Conservation (phyloP, 2,329 filamentous ascomycete genomes). For the Claviceps fusiformis region DNA sequence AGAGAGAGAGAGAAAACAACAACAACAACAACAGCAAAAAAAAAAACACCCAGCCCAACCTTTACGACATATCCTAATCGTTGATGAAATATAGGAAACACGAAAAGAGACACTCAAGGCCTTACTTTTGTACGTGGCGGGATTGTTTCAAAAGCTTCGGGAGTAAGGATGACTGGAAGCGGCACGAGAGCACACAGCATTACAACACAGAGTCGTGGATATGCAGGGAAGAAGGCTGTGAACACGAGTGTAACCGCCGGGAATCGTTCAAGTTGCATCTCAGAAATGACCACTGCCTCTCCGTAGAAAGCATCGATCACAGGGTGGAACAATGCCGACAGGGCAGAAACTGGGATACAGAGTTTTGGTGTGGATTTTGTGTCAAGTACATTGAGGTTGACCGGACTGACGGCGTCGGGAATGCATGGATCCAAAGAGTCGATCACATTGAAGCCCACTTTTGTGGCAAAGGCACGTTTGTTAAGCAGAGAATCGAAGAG, state of each 20-base stretch:
- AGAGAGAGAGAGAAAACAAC: no score
- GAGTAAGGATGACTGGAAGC: slow-evolving; percentile 91
- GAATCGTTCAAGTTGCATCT: slow-evolving; percentile 52
- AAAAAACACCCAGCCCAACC: no score
- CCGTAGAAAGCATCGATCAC: slow-evolving; percentile 21
- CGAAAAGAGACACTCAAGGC: slow-evolving; percentile 63
- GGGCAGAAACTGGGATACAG: slow-evolving; percentile 47
- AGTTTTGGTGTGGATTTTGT: slow-evolving; percentile 89
- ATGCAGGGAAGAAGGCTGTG: slow-evolving; percentile 45
- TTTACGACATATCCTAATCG: neutral
- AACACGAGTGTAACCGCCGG: slow-evolving; percentile 44
- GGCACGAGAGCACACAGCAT: slow-evolving; percentile 75
- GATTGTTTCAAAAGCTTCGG: slow-evolving; percentile 63
- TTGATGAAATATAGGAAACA: slow-evolving; percentile 51
- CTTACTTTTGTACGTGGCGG: slow-evolving; percentile 67
- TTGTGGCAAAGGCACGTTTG: slow-evolving; percentile 31
- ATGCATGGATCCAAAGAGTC: slow-evolving; percentile 42
- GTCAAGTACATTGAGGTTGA: slow-evolving; percentile 37
- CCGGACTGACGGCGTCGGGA: slow-evolving; percentile 22
- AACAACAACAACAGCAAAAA: no score
- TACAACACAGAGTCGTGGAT: slow-evolving; percentile 58
- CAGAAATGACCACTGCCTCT: slow-evolving; percentile 27
- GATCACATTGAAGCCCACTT: slow-evolving; percentile 69
- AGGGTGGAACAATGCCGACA: slow-evolving; percentile 43
- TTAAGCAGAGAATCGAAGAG: slow-evolving; percentile 33